A percentile compares a stretch with the other conserved stretches of the same genome.
Conservation (phyloP, 495 filamentous ascomycete genomes). For the Penicillium coprophilum region DNA sequence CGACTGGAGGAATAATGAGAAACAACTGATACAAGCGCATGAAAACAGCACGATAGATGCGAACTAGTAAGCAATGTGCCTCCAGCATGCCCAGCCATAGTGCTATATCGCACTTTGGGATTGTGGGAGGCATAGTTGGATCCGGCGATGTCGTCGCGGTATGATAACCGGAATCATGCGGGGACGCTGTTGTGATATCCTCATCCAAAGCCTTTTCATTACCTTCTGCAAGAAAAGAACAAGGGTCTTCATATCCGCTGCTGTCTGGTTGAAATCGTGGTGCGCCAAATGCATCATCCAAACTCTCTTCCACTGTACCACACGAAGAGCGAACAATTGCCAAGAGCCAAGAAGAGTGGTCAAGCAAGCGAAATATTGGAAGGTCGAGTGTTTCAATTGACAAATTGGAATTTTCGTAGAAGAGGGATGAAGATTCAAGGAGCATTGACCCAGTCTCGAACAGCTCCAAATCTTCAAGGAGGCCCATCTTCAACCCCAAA, state of each 20-base stretch:
- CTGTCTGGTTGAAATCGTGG: not conserved
- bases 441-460: slow-evolving; percentile 5
- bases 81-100: slow-evolving; percentile 16
- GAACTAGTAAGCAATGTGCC: slow-evolving; percentile 20
- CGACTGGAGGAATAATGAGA: slow-evolving; percentile 18
- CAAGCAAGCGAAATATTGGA: slow-evolving; percentile 23
- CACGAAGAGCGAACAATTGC: slow-evolving; percentile 11
- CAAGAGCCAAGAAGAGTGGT: slow-evolving; percentile 22
- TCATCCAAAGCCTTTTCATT: not conserved
- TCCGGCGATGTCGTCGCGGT: slow-evolving; percentile 3
- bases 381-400: slow-evolving; percentile 13
- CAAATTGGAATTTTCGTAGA: not conserved
- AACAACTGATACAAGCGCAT: slow-evolving; percentile 22
- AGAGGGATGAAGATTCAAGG: not conserved
- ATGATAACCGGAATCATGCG: slow-evolving; percentile 17
- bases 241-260: not conserved
- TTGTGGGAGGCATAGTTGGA: not conserved
- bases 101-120: slow-evolving; percentile 9
- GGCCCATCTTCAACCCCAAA: slow-evolving; percentile 17
- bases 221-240: not conserved
- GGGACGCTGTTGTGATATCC: slow-evolving; percentile 5
- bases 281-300: too few species aligned
- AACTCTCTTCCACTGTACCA: not conserved
- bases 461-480: slow-evolving; percentile 23
- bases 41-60: slow-evolving; percentile 22